A percentile compares a stretch with the other conserved stretches of the same genome.
Conservation (phyloP, 139 green algal genomes). For the Pedinophyceae sp. region DNA sequence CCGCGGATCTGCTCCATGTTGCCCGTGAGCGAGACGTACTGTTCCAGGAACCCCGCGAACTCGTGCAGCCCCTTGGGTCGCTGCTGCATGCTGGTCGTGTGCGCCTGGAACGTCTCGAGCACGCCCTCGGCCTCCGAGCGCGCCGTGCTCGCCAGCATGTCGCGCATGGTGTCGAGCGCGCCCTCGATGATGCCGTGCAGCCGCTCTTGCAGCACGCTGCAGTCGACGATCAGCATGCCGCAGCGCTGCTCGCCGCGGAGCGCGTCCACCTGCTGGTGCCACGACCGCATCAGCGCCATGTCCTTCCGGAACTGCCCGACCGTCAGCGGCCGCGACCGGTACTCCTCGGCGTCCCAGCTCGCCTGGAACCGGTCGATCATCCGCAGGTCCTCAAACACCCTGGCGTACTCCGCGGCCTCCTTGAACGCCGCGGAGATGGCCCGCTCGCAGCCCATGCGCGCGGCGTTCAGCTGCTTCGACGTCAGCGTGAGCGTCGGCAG, state of each 20-base stretch:
- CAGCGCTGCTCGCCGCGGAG: slow-evolving; percentile 9
- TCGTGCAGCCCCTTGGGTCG: background rate
- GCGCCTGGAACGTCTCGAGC: slow-evolving; percentile 10
- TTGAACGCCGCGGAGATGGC: slow-evolving; percentile 8
- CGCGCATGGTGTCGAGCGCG: slow-evolving; percentile 18
- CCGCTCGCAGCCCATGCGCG: background rate
- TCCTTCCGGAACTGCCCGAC: slow-evolving; percentile 14
- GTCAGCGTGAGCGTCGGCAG: slow-evolving; percentile 7
- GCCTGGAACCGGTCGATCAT: slow-evolving; percentile 16
- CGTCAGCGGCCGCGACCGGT: slow-evolving; percentile 8
- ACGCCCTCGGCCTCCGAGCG: slow-evolving; percentile 8
- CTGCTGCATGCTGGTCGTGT: slow-evolving; percentile 2
- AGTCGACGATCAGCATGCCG: slow-evolving; percentile 19
- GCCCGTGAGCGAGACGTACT: background rate
- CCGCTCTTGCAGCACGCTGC: slow-evolving; percentile 9
- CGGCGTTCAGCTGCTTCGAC: slow-evolving; percentile 3
- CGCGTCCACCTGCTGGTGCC: slow-evolving; percentile 9
- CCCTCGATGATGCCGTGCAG: slow-evolving; percentile 8
- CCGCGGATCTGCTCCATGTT: slow-evolving; percentile 7
- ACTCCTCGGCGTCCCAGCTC: slow-evolving; percentile 12
- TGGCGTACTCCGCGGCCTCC: slow-evolving; percentile 9
- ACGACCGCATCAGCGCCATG: slow-evolving; percentile 8
- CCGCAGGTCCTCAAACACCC: slow-evolving; percentile 18
- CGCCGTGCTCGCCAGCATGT: slow-evolving; percentile 10
- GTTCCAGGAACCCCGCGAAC: background rate